phyloP scores from a whole-genome alignment of 1,284 basidiomycete species.

The Malassezia sp. region DNA sequence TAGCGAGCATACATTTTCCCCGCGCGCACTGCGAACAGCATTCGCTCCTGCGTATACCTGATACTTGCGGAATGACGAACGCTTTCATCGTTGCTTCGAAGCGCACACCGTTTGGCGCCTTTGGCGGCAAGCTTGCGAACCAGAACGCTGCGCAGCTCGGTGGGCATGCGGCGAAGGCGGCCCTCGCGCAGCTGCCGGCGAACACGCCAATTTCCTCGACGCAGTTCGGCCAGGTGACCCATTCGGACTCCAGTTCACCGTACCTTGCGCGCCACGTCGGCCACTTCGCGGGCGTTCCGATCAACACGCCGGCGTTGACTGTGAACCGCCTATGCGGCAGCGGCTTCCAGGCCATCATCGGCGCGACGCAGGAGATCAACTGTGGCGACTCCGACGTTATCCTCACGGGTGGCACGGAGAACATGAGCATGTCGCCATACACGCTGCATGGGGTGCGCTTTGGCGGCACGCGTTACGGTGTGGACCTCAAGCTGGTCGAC shows the following conservation, averaged over 20 bases:
- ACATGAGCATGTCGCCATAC: slow-evolving; percentile 82
- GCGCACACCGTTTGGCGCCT: slow-evolving; percentile 54
- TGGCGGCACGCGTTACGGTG: slow-evolving; percentile 48
- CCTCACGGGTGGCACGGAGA: slow-evolving; percentile 91
- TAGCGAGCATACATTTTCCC: no score
- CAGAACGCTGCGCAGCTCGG: slow-evolving; percentile 48
- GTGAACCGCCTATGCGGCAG: slow-evolving; percentile 78
- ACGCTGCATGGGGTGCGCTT: slow-evolving; percentile 47
- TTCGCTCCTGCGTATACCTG: no score
- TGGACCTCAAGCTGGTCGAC: slow-evolving; percentile 54
- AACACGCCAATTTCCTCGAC: slow-evolving; percentile 48
- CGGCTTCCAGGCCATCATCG: slow-evolving; percentile 85
- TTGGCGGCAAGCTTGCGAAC: slow-evolving; percentile 49
- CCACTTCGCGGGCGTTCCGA: slow-evolving; percentile 61
- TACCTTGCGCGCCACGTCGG: slow-evolving; percentile 91
- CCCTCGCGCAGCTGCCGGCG: slow-evolving; percentile 50
- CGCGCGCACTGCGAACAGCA: no score
- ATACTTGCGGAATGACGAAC: slow-evolving; percentile 19
- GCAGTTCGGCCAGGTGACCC: slow-evolving; percentile 43
- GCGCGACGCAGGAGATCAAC: slow-evolving; percentile 80
- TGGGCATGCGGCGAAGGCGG: slow-evolving; percentile 51
- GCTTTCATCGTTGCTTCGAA: slow-evolving; percentile 48
- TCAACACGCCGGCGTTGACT: slow-evolving; percentile 52
- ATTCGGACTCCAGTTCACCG: slow-evolving; percentile 57
- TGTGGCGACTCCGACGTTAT: slow-evolving; percentile 75